phyloP scores from a whole-genome alignment of 2,329 filamentous ascomycete species.

The Pyricularia grisea region DNA sequence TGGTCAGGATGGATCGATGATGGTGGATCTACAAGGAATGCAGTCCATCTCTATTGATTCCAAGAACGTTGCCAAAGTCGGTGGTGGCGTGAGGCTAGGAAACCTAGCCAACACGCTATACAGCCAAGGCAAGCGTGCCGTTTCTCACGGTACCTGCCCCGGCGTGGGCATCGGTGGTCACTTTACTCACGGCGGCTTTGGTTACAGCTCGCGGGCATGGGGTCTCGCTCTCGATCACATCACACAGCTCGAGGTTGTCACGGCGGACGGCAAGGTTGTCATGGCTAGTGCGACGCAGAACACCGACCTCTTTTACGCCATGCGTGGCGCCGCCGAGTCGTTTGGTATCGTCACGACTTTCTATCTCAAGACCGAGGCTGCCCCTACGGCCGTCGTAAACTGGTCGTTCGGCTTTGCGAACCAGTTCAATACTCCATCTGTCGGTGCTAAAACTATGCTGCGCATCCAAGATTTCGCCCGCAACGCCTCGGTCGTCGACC shows the following conservation, averaged over 20 bases:
- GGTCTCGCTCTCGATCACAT: constrained; percentile 27
- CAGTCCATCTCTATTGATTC: constrained; percentile 30
- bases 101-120: constrained; percentile 31
- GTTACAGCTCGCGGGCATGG: constrained; percentile 25
- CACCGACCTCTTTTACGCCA: constrained; percentile 31
- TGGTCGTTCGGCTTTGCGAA: constrained; percentile 3
- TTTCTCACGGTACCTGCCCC: constrained; percentile 44
- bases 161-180: constrained; percentile 32
- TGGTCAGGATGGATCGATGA: constrained; percentile 36
- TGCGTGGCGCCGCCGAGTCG: constrained; percentile 30
- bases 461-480: constrained; percentile 4
- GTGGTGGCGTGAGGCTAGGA: constrained; percentile 40
- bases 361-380: constrained; percentile 27
- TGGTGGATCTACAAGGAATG: constrained; percentile 36
- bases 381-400: constrained; percentile 14
- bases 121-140: constrained; percentile 26
- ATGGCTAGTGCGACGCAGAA: constrained; percentile 21
- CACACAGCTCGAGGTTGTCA: constrained; percentile 23
- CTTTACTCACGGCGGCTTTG: constrained; percentile 28
- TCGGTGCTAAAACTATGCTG: background rate
- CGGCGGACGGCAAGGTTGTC: constrained; percentile 23
- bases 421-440: background rate
- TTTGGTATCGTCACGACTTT: constrained; percentile 28
- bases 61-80: constrained; percentile 29
- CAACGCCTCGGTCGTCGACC: constrained; percentile 4